Conservation (phyloP, 805 yeast genomes). For the Yamadazyma olivae region DNA sequence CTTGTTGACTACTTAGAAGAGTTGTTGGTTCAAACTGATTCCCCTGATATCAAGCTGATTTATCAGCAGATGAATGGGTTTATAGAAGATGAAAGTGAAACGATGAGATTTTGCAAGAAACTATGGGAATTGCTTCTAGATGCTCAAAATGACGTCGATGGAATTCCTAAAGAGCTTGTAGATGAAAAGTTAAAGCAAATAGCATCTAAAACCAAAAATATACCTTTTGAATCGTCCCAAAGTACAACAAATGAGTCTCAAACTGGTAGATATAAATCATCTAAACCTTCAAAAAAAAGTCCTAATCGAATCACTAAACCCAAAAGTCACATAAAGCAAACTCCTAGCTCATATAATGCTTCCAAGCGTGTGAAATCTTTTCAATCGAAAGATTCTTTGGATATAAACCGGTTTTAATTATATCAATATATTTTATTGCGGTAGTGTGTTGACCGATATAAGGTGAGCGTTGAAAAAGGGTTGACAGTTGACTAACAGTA, state of each 20-base stretch:
- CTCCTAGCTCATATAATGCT: conserved; percentile 2
- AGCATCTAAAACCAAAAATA: not conserved
- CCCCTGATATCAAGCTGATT: conserved; percentile 39
- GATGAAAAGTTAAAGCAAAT: conserved; percentile 1
- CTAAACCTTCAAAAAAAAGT: not conserved
- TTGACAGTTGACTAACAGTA: no score
- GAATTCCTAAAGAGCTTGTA: conserved; percentile 31
- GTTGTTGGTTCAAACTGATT: conserved; percentile 30
- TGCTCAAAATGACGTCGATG: conserved; percentile 44
- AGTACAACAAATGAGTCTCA: no score
- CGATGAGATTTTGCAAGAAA: conserved; percentile 32
- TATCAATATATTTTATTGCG: no score
- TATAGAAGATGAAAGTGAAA: conserved; percentile 35
- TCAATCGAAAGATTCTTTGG: not conserved
- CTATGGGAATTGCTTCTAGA: conserved; percentile 44
- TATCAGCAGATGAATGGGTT: conserved; percentile 45
- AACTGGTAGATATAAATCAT: no score
- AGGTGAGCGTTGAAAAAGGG: no score
- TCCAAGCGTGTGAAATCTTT: conserved; percentile 4
- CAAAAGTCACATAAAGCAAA: not conserved
- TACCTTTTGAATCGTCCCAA: no score
- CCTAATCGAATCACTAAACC: not conserved
- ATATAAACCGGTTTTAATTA: conserved; percentile 4
- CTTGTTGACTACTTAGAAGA: conserved; percentile 45
- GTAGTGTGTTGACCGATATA: not conserved